These are phyloP conservation scores for Apiotrichum domesticum DNA, from an alignment of 1,284 basidiomycete genomes.

Conservation along the genomic window DNA sequence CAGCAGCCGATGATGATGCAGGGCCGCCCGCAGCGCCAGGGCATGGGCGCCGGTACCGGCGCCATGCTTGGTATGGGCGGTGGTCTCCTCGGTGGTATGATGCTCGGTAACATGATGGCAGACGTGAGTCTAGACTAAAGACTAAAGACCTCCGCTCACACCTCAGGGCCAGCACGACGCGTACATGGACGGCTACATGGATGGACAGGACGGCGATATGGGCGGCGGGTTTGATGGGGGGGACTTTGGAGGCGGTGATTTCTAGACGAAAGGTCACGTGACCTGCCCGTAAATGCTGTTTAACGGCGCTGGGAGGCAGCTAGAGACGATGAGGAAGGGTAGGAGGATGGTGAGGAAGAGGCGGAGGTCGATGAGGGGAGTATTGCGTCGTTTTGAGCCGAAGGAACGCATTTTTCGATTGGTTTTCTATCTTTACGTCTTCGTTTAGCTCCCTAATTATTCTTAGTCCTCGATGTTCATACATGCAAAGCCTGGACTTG, in stretches of 20 bases:
- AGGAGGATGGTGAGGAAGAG: too few species aligned
- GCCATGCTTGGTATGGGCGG: constrained; percentile 40
- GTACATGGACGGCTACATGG: constrained; percentile 37
- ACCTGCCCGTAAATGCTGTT: too few species aligned
- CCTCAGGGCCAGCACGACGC: constrained; percentile 18
- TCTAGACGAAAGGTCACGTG: too few species aligned
- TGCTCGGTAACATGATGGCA: constrained; percentile 40
- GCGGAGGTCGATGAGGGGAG: too few species aligned
- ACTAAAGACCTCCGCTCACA: neutral
- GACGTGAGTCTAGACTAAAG: constrained; percentile 24
- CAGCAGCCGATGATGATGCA: constrained; percentile 18
- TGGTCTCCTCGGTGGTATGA: constrained; percentile 45
- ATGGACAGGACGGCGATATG: constrained; percentile 22
- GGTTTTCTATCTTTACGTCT: too few species aligned
- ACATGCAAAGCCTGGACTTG: too few species aligned
- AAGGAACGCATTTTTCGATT: too few species aligned
- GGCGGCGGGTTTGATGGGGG: constrained; percentile 26
- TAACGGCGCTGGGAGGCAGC: too few species aligned
- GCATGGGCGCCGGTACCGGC: constrained; percentile 37
- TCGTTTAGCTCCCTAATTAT: too few species aligned
- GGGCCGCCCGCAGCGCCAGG: constrained; percentile 21
- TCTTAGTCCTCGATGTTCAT: too few species aligned
- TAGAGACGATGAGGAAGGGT: too few species aligned
- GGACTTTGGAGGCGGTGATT: constrained; percentile 3
- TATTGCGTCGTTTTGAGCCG: too few species aligned